Evolutionary conservation across 768 basidiomycete species (phyloP).

Genomic region (Coprinopsis sp.): DNA sequence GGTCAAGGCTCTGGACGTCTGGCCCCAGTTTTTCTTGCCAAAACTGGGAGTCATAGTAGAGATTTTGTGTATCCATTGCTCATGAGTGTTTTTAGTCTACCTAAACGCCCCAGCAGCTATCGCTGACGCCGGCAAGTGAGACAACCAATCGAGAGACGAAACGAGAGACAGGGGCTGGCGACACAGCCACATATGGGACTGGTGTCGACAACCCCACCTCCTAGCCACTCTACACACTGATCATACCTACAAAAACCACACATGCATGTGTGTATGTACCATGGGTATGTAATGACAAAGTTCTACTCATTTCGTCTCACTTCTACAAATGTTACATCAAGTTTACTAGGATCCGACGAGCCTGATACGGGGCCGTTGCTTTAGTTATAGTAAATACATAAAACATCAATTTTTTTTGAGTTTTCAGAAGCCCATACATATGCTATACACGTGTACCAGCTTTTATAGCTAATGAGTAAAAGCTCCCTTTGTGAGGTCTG

Average conservation of each 20-base stretch:
- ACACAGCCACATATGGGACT: no score
- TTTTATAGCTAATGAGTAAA: neutral
- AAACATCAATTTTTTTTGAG: neutral
- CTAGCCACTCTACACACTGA: no score
- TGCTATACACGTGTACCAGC: neutral
- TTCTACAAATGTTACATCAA: no score
- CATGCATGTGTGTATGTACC: no score
- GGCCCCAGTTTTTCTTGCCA: constrained; percentile 1
- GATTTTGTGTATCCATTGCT: neutral
- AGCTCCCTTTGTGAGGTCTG: neutral
- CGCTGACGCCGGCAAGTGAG: no score
- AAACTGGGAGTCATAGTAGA: neutral
- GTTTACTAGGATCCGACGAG: neutral
- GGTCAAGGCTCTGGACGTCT: neutral
- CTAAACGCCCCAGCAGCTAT: no score
- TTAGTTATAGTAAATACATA: neutral
- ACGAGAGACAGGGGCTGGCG: no score
- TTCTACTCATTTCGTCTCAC: no score
- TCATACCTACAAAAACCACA: no score
- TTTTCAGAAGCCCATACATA: neutral
- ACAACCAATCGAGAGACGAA: no score
- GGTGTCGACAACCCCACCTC: no score
- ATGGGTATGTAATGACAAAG: no score
- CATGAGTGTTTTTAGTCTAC: neutral
- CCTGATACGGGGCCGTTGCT: neutral